Evolutionary conservation across 2,329 filamentous ascomycete species (phyloP).

Genomic region (Raffaelea deltoideospora): DNA sequence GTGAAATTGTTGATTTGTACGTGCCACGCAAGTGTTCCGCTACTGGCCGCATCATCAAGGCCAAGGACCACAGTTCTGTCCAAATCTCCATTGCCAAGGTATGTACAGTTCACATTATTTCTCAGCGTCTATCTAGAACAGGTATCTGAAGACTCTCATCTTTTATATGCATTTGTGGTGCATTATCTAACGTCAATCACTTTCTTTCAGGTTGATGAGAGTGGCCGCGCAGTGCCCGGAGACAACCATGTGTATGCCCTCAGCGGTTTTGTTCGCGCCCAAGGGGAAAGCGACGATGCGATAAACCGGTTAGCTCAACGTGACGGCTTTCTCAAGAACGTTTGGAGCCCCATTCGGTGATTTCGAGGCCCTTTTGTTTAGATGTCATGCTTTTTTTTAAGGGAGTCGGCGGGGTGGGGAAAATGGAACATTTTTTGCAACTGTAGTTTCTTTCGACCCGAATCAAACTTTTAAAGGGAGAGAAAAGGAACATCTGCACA

Average conservation of each 20-base stretch:
- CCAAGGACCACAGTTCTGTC: conserved; percentile 98
- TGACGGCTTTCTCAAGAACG: conserved; percentile 91
- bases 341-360: conserved; percentile 67
- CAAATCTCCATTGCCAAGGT: conserved; percentile 88
- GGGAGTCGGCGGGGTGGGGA: too few species aligned
- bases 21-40: conserved; percentile 98
- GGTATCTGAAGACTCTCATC: background rate
- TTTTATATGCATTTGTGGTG: background rate
- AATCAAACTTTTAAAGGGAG: background rate
- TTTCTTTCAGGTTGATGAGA: conserved; percentile 62
- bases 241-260: conserved; percentile 97
- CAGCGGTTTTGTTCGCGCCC: conserved; percentile 91
- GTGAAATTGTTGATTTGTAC: conserved; percentile 35
- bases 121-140: background rate
- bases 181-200: background rate
- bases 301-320: conserved; percentile 92
- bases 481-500: background rate
- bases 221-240: conserved; percentile 80
- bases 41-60: conserved; percentile 99
- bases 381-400: background rate
- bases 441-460: background rate
- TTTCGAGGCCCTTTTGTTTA: background rate
- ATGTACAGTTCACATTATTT: background rate
- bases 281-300: conserved; percentile 95
- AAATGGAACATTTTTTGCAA: background rate